A percentile compares a stretch with the other conserved stretches of the same genome.
phyloP scores from a whole-genome alignment of 805 yeast species.

The Diddensiella santjacobensis region DNA sequence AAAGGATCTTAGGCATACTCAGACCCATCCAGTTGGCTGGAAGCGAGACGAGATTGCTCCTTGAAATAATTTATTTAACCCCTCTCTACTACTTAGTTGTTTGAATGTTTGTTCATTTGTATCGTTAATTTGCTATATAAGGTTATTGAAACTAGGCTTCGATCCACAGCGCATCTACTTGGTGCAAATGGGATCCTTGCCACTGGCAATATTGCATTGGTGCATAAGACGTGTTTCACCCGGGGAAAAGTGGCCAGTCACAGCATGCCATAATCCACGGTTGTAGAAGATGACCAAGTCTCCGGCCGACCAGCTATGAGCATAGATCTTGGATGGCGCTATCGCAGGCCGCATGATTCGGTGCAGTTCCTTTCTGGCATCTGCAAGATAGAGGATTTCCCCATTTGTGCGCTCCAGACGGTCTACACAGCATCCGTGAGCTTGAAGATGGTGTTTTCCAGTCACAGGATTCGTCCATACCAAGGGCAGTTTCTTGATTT shows the following conservation, averaged over 20 bases:
- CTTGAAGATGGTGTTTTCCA: slow-evolving; percentile 75
- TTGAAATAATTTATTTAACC: slow-evolving; percentile 7
- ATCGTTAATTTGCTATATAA: slow-evolving; percentile 32
- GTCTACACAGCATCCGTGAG: slow-evolving; percentile 83
- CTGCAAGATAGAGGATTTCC: slow-evolving; percentile 56
- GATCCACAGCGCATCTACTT: too few relatives aligned
- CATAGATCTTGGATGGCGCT: slow-evolving; percentile 65
- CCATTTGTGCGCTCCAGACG: slow-evolving; percentile 57
- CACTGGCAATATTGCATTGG: slow-evolving; percentile 89
- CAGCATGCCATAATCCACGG: slow-evolving; percentile 89
- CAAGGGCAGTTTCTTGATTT: slow-evolving; percentile 73
- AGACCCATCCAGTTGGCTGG: slow-evolving; percentile 34
- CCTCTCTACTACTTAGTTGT: background rate
- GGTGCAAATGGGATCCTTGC: slow-evolving; percentile 52
- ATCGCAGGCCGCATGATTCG: slow-evolving; percentile 83
- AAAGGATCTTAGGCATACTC: slow-evolving; percentile 29
- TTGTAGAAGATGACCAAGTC: slow-evolving; percentile 84
- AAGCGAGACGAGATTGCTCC: slow-evolving; percentile 33
- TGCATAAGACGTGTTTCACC: slow-evolving; percentile 86
- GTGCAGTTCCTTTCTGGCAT: slow-evolving; percentile 71
- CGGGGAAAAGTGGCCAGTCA: slow-evolving; percentile 78
- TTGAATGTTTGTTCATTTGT: background rate
- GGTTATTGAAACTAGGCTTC: slow-evolving; percentile 73
- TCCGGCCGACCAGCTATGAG: slow-evolving; percentile 80
- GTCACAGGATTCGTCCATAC: slow-evolving; percentile 93